Evolutionary conservation across 2,329 filamentous ascomycete species (phyloP).

Genomic region (Bipolaris bicolor): DNA sequence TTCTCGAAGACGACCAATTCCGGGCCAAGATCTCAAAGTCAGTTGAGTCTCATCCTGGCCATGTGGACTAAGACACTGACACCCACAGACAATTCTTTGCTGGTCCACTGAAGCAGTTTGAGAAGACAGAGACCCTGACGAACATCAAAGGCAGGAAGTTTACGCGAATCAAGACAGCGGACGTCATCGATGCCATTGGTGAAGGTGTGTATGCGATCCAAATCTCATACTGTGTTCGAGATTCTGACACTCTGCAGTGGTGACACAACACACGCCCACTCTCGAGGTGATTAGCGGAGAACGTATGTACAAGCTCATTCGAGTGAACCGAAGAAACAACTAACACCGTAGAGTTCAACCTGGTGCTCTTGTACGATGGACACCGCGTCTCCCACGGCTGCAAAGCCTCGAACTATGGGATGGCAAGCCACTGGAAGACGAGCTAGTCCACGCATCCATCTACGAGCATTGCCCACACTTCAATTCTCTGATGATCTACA

Average conservation of each 20-base stretch:
- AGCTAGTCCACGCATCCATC: slow-evolving; percentile 61
- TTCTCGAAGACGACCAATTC: slow-evolving; percentile 66
- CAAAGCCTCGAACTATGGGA: slow-evolving; percentile 66
- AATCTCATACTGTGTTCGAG: slow-evolving; percentile 1
- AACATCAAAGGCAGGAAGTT: slow-evolving; percentile 36
- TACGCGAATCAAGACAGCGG: slow-evolving; percentile 48
- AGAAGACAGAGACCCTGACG: slow-evolving; percentile 36
- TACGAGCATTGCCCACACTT: slow-evolving; percentile 66
- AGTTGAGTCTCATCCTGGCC: slow-evolving; percentile 30
- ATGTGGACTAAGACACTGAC: slow-evolving; percentile 10
- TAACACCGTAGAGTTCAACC: slow-evolving; percentile 53
- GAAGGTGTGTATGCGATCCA: slow-evolving; percentile 47
- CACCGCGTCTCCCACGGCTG: slow-evolving; percentile 63
- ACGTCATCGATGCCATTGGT: slow-evolving; percentile 57
- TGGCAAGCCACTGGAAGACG: slow-evolving; percentile 63
- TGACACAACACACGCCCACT: slow-evolving; percentile 56
- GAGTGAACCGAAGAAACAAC: neutral
- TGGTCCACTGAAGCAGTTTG: slow-evolving; percentile 54
- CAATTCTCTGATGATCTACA: slow-evolving; percentile 64
- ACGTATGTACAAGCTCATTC: slow-evolving; percentile 41
- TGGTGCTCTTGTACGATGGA: slow-evolving; percentile 63
- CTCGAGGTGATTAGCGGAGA: slow-evolving; percentile 66
- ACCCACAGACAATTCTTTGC: slow-evolving; percentile 58
- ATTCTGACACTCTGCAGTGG: slow-evolving; percentile 41
- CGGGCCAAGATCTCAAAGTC: slow-evolving; percentile 63